Evolutionary conservation across 805 yeast genomes (phyloP), one percentile per base, ranked within the genome.

Genomic region (Nakazawaea wyomingensis): DNA sequence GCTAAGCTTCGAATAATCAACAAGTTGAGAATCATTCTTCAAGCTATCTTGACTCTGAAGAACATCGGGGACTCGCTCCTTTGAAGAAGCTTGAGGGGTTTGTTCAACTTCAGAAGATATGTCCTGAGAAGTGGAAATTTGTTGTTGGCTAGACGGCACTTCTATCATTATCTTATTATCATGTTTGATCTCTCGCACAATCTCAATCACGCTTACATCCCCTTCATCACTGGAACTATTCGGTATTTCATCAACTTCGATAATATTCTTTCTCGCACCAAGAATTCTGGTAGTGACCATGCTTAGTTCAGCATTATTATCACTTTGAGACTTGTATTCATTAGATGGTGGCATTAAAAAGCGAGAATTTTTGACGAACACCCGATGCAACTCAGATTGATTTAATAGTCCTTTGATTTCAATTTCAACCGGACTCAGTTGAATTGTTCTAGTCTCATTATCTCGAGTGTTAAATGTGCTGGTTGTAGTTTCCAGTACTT

Each of bases 141-240:
- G 17, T 14, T 31, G 27, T 21, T 47, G 47, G n/a, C 47, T 43
- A 9, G 47, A 43, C 10, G 39, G 34, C 9, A 44, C 48, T 29
- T 44, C 43, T 17, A 47, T 29, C 19, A 41, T 18, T 9, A 33
- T 34, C n/a, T 30, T 11, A 10, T 33, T 34, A 28, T 33, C 36
- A 39, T 35, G 18, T 39, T 45, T 28, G 34, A 36, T 16, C 31
- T 35, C 44, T 32, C 39, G 31, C 10, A 37, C 13, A 4, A 44
- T 35, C 19, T 47, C 46, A n/a, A 48, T 34, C 11, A 48, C 13
- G 26, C 45, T 39, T 13, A 16, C 26, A 20, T 53, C 57, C 7
- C 37, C 39, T 29, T 60, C 65, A 31, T 56, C 63, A 26, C 56
- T 60, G 0, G 66, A 62, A 29, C 45, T 47, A 48, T 61, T 65